Evolutionary conservation across 2,329 filamentous ascomycete genomes (phyloP).

Genomic region (Eurotiales sp.): DNA sequence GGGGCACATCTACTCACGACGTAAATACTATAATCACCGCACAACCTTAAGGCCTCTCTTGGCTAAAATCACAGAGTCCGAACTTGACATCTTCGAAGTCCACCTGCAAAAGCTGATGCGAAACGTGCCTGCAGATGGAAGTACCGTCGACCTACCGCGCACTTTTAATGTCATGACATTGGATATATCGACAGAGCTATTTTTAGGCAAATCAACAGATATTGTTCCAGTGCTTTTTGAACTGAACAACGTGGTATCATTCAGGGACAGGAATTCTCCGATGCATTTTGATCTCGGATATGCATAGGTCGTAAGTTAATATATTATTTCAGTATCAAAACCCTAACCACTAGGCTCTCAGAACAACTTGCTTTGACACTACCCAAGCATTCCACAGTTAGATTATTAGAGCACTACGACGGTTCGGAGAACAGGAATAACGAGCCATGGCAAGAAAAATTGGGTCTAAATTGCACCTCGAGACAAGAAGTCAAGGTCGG

Average conservation of each 20-base stretch:
- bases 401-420: not conserved
- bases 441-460: not conserved
- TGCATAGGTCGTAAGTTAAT: slow-evolving; percentile 22
- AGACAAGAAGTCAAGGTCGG: not conserved
- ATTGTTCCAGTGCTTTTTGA: not conserved
- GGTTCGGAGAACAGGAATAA: not conserved
- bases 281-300: slow-evolving; percentile 18
- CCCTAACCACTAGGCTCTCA: too few species aligned
- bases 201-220: not conserved
- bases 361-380: not conserved
- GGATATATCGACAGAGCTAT: not conserved
- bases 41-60: not conserved
- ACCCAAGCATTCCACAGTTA: not conserved
- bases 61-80: not conserved
- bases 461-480: not conserved
- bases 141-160: slow-evolving; percentile 56
- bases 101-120: not conserved
- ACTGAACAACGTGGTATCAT: not conserved
- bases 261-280: slow-evolving; percentile 1
- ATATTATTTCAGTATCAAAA: too few species aligned
- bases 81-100: not conserved
- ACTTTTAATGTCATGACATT: slow-evolving; percentile 57
- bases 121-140: slow-evolving; percentile 40
- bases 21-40: not conserved
- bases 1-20: not conserved